Evolutionary conservation across 306 rosid species (phyloP).

Genomic region (Prunus mira): DNA sequence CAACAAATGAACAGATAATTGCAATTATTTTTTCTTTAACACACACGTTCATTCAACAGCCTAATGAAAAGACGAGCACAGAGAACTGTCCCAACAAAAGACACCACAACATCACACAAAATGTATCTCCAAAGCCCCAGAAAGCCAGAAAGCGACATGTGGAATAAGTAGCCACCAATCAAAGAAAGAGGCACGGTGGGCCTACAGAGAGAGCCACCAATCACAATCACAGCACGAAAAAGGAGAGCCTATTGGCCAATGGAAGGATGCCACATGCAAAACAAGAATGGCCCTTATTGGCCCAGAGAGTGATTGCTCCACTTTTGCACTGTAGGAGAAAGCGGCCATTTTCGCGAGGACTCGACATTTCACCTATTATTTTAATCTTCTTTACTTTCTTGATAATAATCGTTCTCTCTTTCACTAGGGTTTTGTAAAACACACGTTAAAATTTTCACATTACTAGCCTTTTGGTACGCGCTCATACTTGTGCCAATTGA

Average conservation of each 20-base stretch:
- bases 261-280: neutral
- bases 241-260: neutral
- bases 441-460: neutral
- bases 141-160: slow-evolving; percentile 9
- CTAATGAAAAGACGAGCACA: neutral
- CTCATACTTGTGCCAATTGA: no score
- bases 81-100: neutral
- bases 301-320: neutral
- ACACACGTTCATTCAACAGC: neutral
- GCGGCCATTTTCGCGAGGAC: slow-evolving; percentile 1
- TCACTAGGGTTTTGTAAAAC: neutral
- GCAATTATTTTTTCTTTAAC: neutral
- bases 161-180: slow-evolving; percentile 6
- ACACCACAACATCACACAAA: neutral
- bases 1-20: neutral
- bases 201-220: neutral
- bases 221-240: neutral
- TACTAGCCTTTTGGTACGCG: no score
- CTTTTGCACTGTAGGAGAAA: neutral
- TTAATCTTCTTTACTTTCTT: neutral
- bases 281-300: neutral
- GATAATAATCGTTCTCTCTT: neutral
- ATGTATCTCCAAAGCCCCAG: neutral
- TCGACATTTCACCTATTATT: neutral
- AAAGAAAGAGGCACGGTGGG: neutral